Conservation (phyloP, 2,329 filamentous ascomycete species). For the Boeremia lycopersici region DNA sequence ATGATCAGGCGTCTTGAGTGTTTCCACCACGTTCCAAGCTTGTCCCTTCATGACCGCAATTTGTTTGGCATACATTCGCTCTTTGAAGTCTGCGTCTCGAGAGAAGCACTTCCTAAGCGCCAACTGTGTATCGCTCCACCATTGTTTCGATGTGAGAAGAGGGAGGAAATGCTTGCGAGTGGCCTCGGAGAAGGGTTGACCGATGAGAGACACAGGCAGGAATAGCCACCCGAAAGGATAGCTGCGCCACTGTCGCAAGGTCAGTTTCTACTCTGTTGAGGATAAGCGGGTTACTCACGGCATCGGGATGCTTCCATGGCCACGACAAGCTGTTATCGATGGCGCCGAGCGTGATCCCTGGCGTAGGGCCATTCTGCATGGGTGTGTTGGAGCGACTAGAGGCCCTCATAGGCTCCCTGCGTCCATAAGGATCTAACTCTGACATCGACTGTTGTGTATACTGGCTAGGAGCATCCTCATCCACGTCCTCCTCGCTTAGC, state of each 20-base stretch:
- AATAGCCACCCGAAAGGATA: slow-evolving; percentile 99
- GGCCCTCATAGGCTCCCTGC: slow-evolving; percentile 84
- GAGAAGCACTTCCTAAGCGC: slow-evolving; percentile 87
- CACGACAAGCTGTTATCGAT: slow-evolving; percentile 98
- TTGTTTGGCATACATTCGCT: slow-evolving; percentile 98
- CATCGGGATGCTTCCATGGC: slow-evolving; percentile 99
- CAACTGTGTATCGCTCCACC: slow-evolving; percentile 95
- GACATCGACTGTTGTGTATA: slow-evolving; percentile 68
- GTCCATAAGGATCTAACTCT: slow-evolving; percentile 67
- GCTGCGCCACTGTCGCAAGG: slow-evolving; percentile 67
- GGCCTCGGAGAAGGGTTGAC: slow-evolving; percentile 91
- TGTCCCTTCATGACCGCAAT: slow-evolving; percentile 99
- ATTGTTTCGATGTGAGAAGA: slow-evolving; percentile 87
- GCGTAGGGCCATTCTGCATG: slow-evolving; percentile 56
- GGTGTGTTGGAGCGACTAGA: slow-evolving; percentile 63
- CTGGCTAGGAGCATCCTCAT: slow-evolving; percentile 54
- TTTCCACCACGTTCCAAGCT: slow-evolving; percentile 99
- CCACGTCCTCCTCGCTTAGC: slow-evolving; percentile 55
- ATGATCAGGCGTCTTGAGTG: slow-evolving; percentile 88
- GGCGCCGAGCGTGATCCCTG: slow-evolving; percentile 79
- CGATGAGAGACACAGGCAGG: slow-evolving; percentile 92
- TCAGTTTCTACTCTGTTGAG: neutral
- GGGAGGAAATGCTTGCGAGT: slow-evolving; percentile 96
- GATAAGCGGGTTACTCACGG: slow-evolving; percentile 55
- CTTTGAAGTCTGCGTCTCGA: slow-evolving; percentile 93